Evolutionary conservation across 2,329 filamentous ascomycete genomes (phyloP), one percentile per base, ranked within the genome.

Genomic region (Colletotrichum sp.): DNA sequence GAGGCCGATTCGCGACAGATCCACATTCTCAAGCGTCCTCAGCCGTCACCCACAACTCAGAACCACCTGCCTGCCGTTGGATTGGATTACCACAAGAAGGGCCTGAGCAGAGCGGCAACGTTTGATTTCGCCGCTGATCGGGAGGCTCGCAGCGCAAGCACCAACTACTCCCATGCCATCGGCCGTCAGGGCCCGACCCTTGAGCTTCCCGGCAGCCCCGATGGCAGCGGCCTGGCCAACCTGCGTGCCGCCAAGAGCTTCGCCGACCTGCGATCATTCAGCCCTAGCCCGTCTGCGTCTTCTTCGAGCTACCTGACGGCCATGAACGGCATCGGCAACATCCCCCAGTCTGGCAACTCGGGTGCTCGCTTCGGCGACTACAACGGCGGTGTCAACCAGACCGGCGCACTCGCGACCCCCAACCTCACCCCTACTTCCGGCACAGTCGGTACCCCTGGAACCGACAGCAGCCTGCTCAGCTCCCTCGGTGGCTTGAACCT

Each of bases 191-290:
- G 94, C 32, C 95, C 94, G 34, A 96, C 96, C n/a, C 88, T 98
- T 48, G 94, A 96, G 82, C 92, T 97, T 74, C 93, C 96, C n/a
- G 95, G 95, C 79, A 96, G 95, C 81, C 95, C 91, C 22, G 92
- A 93, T 63, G 87, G 86, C 22, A 85, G 84, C 75, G 88, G 87
- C 32, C 93, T 93, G 36, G 91, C 94, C 64, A 94, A 95, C 82
- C 91, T 99, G 44, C 94, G 97, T 59, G 95, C 95, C 32, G 97
- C 96, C 77, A 98, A 98, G 88, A 98, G 96, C 67, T 98, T 98
- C 83, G 97, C 96, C 44, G 97, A 99, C 83, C 88, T 99, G 78
- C 94, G 96, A 78, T 98, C 96, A 2, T 98, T 98, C 86, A 98
- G 96, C 19, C 96, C 96, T 13, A 98, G 96, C 80, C 96, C 97